Conservation (phyloP, 2,329 filamentous ascomycete species). For the Xylariales sp. region DNA sequence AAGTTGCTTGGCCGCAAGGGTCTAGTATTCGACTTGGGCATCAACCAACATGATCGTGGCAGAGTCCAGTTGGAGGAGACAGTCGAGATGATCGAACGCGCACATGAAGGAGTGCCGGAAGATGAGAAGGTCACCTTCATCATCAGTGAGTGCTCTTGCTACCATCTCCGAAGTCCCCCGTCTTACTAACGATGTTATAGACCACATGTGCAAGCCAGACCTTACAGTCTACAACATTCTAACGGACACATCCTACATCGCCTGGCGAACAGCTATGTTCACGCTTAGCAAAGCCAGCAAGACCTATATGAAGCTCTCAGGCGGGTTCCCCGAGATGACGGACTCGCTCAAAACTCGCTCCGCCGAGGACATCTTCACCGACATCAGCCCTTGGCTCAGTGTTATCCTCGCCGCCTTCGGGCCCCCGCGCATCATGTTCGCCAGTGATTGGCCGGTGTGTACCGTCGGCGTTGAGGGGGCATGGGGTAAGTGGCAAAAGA, state of each 20-base stretch:
- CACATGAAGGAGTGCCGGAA: slow-evolving; percentile 57
- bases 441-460: slow-evolving; percentile 91
- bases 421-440: slow-evolving; percentile 74
- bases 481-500: slow-evolving; percentile 70
- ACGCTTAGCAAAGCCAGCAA: slow-evolving; percentile 58
- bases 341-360: slow-evolving; percentile 44
- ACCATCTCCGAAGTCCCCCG: slow-evolving; percentile 7
- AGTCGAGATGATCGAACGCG: slow-evolving; percentile 63
- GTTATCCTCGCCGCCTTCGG: slow-evolving; percentile 70
- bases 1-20: slow-evolving; percentile 59
- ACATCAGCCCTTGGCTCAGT: slow-evolving; percentile 66
- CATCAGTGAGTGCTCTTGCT: slow-evolving; percentile 52
- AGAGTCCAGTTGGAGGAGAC: slow-evolving; percentile 68
- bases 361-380: slow-evolving; percentile 55
- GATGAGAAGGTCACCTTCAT: slow-evolving; percentile 61
- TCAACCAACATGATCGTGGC: slow-evolving; percentile 76
- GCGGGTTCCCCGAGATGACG: slow-evolving; percentile 75
- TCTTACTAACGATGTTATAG: slow-evolving; percentile 36
- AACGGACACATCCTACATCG: slow-evolving; percentile 54
- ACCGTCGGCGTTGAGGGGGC: slow-evolving; percentile 57
- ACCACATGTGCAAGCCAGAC: slow-evolving; percentile 88
- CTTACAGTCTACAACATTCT: slow-evolving; percentile 56
- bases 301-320: slow-evolving; percentile 90
- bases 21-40: slow-evolving; percentile 75
- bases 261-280: slow-evolving; percentile 67